Conservation (phyloP, 2,329 filamentous ascomycete species). For the Mycosphaerella arachidis region DNA sequence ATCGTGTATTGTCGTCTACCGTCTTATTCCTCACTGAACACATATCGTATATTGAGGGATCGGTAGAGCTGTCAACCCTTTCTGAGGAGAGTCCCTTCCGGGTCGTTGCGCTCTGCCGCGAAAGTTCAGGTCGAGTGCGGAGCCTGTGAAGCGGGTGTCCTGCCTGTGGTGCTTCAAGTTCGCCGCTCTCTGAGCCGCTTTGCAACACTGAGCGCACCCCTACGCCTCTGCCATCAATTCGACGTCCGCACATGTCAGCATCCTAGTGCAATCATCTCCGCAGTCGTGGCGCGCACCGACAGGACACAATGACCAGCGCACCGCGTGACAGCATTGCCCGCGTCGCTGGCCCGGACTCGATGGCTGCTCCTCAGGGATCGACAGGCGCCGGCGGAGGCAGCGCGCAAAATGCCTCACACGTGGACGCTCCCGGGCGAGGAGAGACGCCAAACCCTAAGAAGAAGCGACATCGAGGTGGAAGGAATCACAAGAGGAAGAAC, state of each 20-base stretch:
- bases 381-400: constrained; percentile 5
- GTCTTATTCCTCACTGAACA: not conserved
- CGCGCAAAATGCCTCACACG: constrained; percentile 7
- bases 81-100: too few species aligned
- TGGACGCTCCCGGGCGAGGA: constrained; percentile 1
- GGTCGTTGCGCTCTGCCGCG: too few species aligned
- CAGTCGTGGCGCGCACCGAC: not conserved
- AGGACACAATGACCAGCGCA: constrained; percentile 5
- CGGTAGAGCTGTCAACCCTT: too few species aligned
- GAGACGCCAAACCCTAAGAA: constrained; percentile 13
- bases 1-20: not conserved
- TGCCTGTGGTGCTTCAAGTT: too few species aligned
- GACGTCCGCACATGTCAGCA: not conserved
- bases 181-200: not conserved
- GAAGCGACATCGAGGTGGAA: constrained; percentile 42
- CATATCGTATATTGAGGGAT: too few species aligned
- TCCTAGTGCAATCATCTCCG: not conserved
- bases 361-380: constrained; percentile 5
- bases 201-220: not conserved
- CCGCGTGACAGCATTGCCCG: constrained; percentile 5
- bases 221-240: not conserved
- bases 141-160: too few species aligned
- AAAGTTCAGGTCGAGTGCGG: not conserved
- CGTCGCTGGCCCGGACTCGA: constrained; percentile 12
- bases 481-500: constrained; percentile 54